Evolutionary conservation across 768 basidiomycete genomes (phyloP).

Genomic region (Phallus indusiatus): DNA sequence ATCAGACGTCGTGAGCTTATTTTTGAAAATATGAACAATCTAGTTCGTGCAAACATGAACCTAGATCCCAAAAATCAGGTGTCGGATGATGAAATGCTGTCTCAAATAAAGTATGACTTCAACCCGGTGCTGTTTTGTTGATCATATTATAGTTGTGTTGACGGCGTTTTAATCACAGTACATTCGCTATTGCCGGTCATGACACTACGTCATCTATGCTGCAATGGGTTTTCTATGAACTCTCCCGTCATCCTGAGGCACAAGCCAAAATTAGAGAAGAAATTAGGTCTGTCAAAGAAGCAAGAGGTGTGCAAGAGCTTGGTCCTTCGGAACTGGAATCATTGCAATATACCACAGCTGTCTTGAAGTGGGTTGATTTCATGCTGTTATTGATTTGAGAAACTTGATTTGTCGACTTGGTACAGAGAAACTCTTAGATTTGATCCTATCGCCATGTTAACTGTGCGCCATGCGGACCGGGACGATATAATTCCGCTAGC

Average conservation of each 20-base stretch:
- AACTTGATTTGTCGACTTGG: background rate
- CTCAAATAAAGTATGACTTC: slow-evolving; percentile 2
- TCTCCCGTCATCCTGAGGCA: slow-evolving; percentile 28
- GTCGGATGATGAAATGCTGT: background rate
- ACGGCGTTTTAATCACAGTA: slow-evolving; percentile 18
- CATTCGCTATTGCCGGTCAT: slow-evolving; percentile 41
- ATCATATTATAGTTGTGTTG: background rate
- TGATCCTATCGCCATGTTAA: slow-evolving; percentile 12
- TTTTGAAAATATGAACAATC: background rate
- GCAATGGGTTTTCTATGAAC: slow-evolving; percentile 31
- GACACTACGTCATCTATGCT: slow-evolving; percentile 41
- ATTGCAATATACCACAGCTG: slow-evolving; percentile 31
- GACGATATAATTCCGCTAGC: background rate
- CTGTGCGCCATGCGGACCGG: background rate
- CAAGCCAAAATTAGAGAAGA: slow-evolving; percentile 32
- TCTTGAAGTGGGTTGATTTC: slow-evolving; percentile 20
- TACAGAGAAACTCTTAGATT: slow-evolving; percentile 37
- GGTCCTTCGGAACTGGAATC: slow-evolving; percentile 30
- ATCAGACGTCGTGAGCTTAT: background rate
- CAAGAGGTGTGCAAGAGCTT: slow-evolving; percentile 14
- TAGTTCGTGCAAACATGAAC: slow-evolving; percentile 3
- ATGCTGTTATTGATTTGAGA: background rate
- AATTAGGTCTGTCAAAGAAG: slow-evolving; percentile 18
- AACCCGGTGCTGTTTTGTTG: background rate
- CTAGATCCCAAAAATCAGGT: background rate